Evolutionary conservation across 805 yeast genomes (phyloP).

Genomic region (Vanderwaltozyma yarrowii): DNA sequence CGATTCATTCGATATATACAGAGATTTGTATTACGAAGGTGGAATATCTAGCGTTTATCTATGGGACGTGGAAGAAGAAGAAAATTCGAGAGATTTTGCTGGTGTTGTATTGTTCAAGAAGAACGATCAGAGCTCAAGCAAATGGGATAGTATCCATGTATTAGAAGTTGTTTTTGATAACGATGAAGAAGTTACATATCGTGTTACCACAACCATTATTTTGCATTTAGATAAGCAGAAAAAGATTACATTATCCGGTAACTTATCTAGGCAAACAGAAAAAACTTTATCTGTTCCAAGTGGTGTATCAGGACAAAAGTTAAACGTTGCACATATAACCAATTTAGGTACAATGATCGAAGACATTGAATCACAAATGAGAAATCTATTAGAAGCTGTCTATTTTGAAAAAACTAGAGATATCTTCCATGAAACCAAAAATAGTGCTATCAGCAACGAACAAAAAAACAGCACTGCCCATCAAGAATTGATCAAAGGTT

Average conservation of each 20-base stretch:
- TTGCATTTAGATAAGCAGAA: slow-evolving; percentile 43
- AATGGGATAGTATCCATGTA: slow-evolving; percentile 93
- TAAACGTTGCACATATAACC: slow-evolving; percentile 59
- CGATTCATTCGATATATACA: slow-evolving; percentile 82
- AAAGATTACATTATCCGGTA: slow-evolving; percentile 53
- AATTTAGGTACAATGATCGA: slow-evolving; percentile 81
- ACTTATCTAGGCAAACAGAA: slow-evolving; percentile 74
- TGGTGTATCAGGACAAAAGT: slow-evolving; percentile 18
- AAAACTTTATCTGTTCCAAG: slow-evolving; percentile 32
- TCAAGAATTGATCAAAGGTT: slow-evolving; percentile 29
- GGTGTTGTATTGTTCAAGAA: slow-evolving; percentile 87
- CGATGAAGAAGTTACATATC: slow-evolving; percentile 39
- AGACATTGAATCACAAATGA: slow-evolving; percentile 75
- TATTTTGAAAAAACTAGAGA: slow-evolving; percentile 93
- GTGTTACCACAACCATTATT: slow-evolving; percentile 80
- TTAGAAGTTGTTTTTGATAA: slow-evolving; percentile 53
- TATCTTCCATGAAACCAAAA: slow-evolving; percentile 62
- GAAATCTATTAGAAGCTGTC: slow-evolving; percentile 84
- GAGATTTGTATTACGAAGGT: slow-evolving; percentile 92
- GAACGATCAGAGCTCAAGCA: slow-evolving; percentile 33
- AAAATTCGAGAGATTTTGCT: slow-evolving; percentile 48
- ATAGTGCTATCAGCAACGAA: slow-evolving; percentile 14
- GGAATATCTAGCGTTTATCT: slow-evolving; percentile 82
- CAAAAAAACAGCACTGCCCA: slow-evolving; percentile 23
- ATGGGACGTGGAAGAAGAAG: slow-evolving; percentile 71